These are phyloP conservation scores for Ophiobolus disseminans DNA, from an alignment of 2,329 filamentous ascomycete species.

Conservation along the genomic window DNA sequence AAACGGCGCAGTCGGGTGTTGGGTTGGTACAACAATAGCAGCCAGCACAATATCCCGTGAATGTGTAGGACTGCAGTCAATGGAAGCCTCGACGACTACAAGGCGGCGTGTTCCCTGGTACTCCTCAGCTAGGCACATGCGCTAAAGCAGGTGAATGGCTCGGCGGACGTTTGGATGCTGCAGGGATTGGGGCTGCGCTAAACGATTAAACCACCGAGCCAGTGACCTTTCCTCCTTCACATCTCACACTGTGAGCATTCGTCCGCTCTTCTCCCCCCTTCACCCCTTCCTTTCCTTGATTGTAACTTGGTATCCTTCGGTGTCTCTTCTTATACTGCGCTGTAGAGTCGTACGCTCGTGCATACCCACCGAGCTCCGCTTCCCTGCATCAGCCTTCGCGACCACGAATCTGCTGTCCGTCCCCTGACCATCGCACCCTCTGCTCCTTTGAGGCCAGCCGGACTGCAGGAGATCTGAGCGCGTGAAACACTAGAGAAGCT, in stretches of 20 bases:
- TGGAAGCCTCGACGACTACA: neutral
- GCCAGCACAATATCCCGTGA: neutral
- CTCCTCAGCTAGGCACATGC: conserved; percentile 10
- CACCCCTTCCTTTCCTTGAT: conserved; percentile 17
- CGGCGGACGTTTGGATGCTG: conserved; percentile 20
- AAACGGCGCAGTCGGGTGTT: neutral
- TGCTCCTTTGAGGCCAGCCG: conserved; percentile 43
- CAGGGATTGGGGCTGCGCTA: conserved; percentile 27
- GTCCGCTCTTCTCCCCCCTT: conserved; percentile 8
- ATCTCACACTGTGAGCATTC: conserved; percentile 16
- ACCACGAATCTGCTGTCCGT: conserved; percentile 21
- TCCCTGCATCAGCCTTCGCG: conserved; percentile 24
- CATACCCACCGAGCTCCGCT: conserved; percentile 14
- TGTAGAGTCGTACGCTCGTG: conserved; percentile 16
- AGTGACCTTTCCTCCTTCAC: conserved; percentile 10
- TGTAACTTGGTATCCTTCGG: conserved; percentile 30
- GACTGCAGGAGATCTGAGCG: conserved; percentile 37
- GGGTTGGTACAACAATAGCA: conserved; percentile 1
- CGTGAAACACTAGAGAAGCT: conserved; percentile 9
- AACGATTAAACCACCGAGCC: conserved; percentile 6
- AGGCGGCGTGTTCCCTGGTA: conserved; percentile 1
- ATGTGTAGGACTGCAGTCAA: neutral
- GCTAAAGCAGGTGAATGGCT: conserved; percentile 12
- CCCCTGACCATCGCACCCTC: conserved; percentile 13
- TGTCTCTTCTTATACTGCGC: conserved; percentile 31